Conservation (phyloP, 192 early-diverging fungal genomes). For the Fimicolochytrium jonesii region DNA sequence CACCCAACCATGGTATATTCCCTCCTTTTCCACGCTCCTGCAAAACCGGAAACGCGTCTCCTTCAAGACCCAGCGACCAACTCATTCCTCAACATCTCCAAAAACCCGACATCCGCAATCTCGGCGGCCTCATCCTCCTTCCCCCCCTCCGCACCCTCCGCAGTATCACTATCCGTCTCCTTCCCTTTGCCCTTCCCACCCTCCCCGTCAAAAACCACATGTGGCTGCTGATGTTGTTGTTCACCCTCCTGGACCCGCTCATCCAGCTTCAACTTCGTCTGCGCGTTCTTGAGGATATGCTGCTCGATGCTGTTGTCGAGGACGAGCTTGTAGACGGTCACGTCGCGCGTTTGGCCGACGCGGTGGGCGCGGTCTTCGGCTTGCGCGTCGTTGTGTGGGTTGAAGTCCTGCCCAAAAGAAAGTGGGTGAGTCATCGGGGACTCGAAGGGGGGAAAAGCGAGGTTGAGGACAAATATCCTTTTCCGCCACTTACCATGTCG, state of each 20-base stretch:
- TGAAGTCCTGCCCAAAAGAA: conserved; percentile 74
- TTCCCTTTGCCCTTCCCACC: background rate
- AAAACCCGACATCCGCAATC: no score
- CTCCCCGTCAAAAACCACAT: background rate
- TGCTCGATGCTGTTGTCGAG: conserved; percentile 67
- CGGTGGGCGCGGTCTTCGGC: conserved; percentile 81
- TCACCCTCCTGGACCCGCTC: conserved; percentile 30
- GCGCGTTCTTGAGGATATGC: conserved; percentile 55
- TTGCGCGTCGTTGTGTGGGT: conserved; percentile 68
- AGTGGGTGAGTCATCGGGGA: background rate
- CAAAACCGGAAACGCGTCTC: no score
- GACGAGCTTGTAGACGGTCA: conserved; percentile 70
- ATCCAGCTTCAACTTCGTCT: conserved; percentile 62
- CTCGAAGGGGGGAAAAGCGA: no score
- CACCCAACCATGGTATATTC: no score
- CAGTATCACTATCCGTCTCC: no score
- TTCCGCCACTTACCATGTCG: conserved; percentile 36
- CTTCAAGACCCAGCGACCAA: no score
- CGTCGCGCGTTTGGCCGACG: conserved; percentile 81
- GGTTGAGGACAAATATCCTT: conserved; percentile 37
- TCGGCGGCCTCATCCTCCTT: no score
- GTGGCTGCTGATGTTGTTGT: no score
- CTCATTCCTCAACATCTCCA: no score
- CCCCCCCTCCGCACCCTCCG: no score
- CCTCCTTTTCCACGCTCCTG: no score